Evolutionary conservation across 2,329 filamentous ascomycete genomes (phyloP).

Genomic region (Curvularia spicifera): DNA sequence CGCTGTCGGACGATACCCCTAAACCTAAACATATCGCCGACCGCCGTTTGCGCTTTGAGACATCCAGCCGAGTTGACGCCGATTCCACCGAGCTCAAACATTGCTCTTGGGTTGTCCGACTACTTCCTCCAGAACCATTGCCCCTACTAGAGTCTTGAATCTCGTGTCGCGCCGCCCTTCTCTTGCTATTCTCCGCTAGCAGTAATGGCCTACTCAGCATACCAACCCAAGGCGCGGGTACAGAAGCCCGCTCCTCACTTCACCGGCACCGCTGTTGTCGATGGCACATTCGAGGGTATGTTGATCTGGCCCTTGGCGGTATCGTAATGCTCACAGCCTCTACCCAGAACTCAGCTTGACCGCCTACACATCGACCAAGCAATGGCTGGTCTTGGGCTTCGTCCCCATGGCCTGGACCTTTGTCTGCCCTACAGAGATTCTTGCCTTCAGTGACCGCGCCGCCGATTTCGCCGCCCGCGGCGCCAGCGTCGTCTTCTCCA

Average conservation of each 20-base stretch:
- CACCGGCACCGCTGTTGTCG: constrained; percentile 48
- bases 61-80: constrained; percentile 4
- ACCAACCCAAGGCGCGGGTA: constrained; percentile 49
- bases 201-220: constrained; percentile 45
- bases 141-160: background rate
- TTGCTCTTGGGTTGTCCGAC: background rate
- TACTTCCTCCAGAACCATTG: background rate
- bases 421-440: constrained; percentile 70
- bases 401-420: constrained; percentile 73
- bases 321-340: constrained; percentile 15
- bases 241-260: constrained; percentile 51
- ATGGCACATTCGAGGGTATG: constrained; percentile 51
- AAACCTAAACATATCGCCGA: constrained; percentile 2
- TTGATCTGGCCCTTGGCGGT: background rate
- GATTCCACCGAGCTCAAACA: constrained; percentile 5
- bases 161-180: constrained; percentile 20
- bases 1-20: constrained; percentile 5
- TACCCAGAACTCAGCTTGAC: constrained; percentile 47
- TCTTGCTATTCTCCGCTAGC: background rate
- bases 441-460: constrained; percentile 68
- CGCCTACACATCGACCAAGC: constrained; percentile 52
- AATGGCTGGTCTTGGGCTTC: constrained; percentile 70
- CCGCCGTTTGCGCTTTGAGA: constrained; percentile 5
- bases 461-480: constrained; percentile 65
- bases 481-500: constrained; percentile 66